A percentile compares a stretch with the other conserved stretches of the same genome.
These are phyloP conservation scores for Cicer yamashitae DNA, from an alignment of 306 rosid species.

Conservation along the genomic window DNA sequence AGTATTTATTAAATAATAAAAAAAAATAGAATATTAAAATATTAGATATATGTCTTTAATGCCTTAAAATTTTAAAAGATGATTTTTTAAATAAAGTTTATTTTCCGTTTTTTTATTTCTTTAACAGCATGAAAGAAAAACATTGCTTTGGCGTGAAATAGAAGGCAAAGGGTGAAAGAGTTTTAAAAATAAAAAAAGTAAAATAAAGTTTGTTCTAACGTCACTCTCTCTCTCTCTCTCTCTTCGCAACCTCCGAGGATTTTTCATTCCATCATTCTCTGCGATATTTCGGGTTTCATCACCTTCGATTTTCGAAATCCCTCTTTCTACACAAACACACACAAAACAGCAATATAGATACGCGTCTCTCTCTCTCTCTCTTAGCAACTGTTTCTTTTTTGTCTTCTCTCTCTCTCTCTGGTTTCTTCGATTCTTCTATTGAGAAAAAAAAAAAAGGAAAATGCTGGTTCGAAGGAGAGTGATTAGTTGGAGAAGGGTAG, in stretches of 20 bases:
- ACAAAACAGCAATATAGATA: not conserved
- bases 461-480: slow-evolving; percentile 70
- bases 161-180: slow-evolving; percentile 30
- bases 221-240: slow-evolving; percentile 46
- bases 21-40: too few species aligned
- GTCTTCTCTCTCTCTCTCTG: not conserved
- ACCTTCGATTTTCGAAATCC: not conserved
- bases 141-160: slow-evolving; percentile 51
- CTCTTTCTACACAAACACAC: too few species aligned
- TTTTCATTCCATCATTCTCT: slow-evolving; percentile 28
- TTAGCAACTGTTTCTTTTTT: slow-evolving; percentile 27
- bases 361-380: not conserved
- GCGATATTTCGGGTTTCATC: slow-evolving; percentile 19
- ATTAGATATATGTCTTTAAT: too few species aligned
- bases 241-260: slow-evolving; percentile 46
- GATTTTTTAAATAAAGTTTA: too few species aligned
- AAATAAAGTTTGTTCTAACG: not conserved
- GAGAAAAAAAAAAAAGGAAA: not conserved
- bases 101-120: too few species aligned
- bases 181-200: not conserved
- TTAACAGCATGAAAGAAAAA: not conserved
- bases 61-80: too few species aligned
- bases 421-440: slow-evolving; percentile 14
- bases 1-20: too few species aligned
- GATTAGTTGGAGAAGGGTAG: slow-evolving; percentile 88